phyloP scores from a whole-genome alignment of 2,329 filamentous ascomycete species.

The Phyllosticta citrichinensis region DNA sequence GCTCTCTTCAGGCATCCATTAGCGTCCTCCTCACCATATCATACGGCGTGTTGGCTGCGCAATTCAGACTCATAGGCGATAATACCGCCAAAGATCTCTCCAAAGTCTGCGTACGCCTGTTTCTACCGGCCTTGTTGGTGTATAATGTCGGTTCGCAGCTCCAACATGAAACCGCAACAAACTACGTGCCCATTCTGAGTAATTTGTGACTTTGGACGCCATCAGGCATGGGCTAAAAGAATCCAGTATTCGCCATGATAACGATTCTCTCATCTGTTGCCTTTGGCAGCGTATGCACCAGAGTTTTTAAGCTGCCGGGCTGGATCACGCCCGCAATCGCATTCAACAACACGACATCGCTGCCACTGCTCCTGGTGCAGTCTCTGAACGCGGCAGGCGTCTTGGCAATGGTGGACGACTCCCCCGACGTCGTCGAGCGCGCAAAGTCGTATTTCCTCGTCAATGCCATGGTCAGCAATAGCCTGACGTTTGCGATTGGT shows the following conservation, averaged over 20 bases:
- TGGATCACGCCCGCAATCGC: conserved; percentile 46
- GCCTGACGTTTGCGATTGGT: conserved; percentile 54
- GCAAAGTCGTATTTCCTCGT: conserved; percentile 58
- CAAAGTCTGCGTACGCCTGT: conserved; percentile 42
- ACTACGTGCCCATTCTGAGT: conserved; percentile 42
- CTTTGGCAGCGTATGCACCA: conserved; percentile 35
- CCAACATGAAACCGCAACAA: conserved; percentile 34
- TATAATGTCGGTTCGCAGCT: conserved; percentile 44
- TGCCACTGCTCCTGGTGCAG: conserved; percentile 43
- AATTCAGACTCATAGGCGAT: conserved; percentile 40
- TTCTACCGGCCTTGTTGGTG: conserved; percentile 44
- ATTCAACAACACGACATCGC: conserved; percentile 49
- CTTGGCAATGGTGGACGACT: conserved; percentile 36
- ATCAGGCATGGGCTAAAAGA: conserved; percentile 9
- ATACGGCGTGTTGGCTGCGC: conserved; percentile 42
- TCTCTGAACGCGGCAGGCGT: conserved; percentile 48
- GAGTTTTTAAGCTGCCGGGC: conserved; percentile 38
- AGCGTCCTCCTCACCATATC: conserved; percentile 45
- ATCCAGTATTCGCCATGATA: conserved; percentile 39
- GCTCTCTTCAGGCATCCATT: conserved; percentile 45
- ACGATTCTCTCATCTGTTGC: conserved; percentile 42
- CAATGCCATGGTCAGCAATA: conserved; percentile 53
- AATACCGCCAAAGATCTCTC: conserved; percentile 43
- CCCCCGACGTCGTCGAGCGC: conserved; percentile 42
- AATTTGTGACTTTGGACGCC: conserved; percentile 14